Percentiles rank a stretch among this genome's conserved stretches.
Evolutionary conservation across 306 rosid species (phyloP).

Genomic region (Dalbergia cultrata): DNA sequence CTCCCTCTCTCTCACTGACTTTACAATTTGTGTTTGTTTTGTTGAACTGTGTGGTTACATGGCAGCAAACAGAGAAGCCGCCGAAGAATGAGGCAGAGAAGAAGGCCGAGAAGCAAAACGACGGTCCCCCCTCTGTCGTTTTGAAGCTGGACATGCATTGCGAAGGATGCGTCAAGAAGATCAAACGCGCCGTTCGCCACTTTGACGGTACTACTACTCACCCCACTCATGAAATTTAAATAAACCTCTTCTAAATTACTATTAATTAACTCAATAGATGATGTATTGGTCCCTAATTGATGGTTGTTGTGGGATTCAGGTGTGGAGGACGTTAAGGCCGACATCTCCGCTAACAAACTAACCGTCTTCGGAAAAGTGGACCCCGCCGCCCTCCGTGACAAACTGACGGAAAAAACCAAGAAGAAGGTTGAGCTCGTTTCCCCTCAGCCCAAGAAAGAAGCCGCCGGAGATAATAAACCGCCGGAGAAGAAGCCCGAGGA

Average conservation of each 20-base stretch:
- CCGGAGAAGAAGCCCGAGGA: constrained; percentile 61
- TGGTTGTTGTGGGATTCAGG: constrained; percentile 52
- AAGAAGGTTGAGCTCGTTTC: constrained; percentile 81
- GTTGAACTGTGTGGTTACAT: neutral
- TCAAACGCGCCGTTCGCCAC: constrained; percentile 63
- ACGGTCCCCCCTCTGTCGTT: constrained; percentile 55
- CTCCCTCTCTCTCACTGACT: neutral
- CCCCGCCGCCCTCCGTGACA: constrained; percentile 59
- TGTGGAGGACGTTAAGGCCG: constrained; percentile 72
- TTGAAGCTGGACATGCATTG: constrained; percentile 84
- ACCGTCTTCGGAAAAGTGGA: constrained; percentile 77
- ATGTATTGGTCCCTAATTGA: no score
- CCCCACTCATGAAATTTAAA: no score
- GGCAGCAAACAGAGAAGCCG: constrained; percentile 54
- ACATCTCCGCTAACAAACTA: constrained; percentile 60
- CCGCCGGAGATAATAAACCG: constrained; percentile 60
- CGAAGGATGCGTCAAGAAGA: constrained; percentile 83
- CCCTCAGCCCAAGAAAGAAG: constrained; percentile 69
- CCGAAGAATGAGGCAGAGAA: constrained; percentile 63
- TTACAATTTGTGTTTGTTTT: no score
- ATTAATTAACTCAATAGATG: no score
- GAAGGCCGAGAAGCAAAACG: constrained; percentile 66
- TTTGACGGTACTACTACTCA: constrained; percentile 55
- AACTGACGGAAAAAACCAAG: constrained; percentile 63
- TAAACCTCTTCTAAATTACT: no score